These are phyloP conservation scores for Dictyostelium firmibasis DNA, from an alignment of 78 protist species.

Conservation along the genomic window DNA sequence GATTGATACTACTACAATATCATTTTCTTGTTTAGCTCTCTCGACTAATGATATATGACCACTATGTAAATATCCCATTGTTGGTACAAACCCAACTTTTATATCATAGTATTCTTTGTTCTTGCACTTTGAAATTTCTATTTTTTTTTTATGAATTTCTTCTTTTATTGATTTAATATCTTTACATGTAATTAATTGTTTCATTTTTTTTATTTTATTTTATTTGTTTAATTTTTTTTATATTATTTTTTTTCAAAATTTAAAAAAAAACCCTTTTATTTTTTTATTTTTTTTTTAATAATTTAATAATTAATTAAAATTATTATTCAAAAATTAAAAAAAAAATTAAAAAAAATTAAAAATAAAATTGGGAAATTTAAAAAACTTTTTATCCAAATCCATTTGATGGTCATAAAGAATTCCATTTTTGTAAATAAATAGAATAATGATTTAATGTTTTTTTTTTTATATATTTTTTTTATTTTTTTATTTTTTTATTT, in stretches of 20 bases:
- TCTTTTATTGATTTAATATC: constrained; percentile 34
- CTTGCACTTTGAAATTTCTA: neutral
- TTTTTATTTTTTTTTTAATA: too few species aligned
- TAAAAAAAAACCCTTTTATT: neutral
- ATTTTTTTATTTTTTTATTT: neutral
- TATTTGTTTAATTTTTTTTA: neutral
- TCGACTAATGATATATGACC: constrained; percentile 87
- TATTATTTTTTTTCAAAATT: neutral
- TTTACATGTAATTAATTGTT: constrained; percentile 13
- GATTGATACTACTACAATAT: constrained; percentile 77
- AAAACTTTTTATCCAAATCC: neutral
- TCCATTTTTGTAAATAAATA: neutral
- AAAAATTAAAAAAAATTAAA: neutral
- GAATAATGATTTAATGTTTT: neutral
- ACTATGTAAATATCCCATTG: constrained; percentile 90
- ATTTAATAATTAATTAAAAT: neutral
- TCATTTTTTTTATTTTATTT: neutral
- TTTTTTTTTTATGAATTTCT: constrained; percentile 9
- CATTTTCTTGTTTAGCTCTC: neutral
- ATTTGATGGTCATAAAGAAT: neutral
- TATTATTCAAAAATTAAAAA: too few species aligned
- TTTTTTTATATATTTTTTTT: neutral
- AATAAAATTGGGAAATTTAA: neutral
- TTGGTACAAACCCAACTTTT: constrained; percentile 87
- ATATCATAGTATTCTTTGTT: constrained; percentile 27